phyloP scores from a whole-genome alignment of 176 grass and related monocot genomes.

The Bonia amplexicaulis region DNA sequence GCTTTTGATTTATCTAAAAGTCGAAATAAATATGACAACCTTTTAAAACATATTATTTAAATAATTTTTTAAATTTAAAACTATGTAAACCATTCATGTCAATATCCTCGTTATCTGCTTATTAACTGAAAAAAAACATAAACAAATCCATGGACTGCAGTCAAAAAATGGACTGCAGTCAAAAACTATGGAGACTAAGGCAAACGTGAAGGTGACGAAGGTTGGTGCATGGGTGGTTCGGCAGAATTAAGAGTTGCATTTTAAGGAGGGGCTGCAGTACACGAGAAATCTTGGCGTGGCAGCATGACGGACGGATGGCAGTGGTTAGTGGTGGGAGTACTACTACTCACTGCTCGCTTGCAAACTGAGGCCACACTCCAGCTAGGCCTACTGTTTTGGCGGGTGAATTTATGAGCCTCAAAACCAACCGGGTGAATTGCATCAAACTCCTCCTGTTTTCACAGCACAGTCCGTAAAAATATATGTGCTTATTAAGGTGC shows the following conservation, averaged over 20 bases:
- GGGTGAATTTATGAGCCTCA: not conserved
- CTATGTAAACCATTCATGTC: fast-evolving
- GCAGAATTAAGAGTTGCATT: constrained; percentile 12
- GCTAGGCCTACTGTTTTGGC: not conserved
- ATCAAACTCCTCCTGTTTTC: not conserved
- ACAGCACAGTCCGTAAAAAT: too few species aligned
- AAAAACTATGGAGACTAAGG: too few species aligned
- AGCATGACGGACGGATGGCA: constrained; percentile 1
- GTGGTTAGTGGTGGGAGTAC: not conserved
- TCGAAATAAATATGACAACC: fast-evolving
- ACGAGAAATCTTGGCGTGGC: not conserved
- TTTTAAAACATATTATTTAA: too few species aligned
- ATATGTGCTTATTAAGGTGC: too few species aligned
- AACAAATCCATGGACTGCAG: too few species aligned
- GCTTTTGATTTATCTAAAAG: too few species aligned
- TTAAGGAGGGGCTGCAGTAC: not conserved
- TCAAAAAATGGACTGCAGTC: too few species aligned
- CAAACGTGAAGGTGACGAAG: not conserved
- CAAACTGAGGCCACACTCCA: not conserved
- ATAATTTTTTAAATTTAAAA: too few species aligned
- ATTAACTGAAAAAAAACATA: too few species aligned
- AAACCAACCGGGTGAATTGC: not conserved
- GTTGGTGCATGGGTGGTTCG: constrained; percentile 14
- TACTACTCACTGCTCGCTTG: not conserved
- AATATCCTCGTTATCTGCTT: too few species aligned